These are phyloP conservation scores for Leccinellum albellum DNA, from an alignment of 768 basidiomycete genomes.

Conservation along the genomic window DNA sequence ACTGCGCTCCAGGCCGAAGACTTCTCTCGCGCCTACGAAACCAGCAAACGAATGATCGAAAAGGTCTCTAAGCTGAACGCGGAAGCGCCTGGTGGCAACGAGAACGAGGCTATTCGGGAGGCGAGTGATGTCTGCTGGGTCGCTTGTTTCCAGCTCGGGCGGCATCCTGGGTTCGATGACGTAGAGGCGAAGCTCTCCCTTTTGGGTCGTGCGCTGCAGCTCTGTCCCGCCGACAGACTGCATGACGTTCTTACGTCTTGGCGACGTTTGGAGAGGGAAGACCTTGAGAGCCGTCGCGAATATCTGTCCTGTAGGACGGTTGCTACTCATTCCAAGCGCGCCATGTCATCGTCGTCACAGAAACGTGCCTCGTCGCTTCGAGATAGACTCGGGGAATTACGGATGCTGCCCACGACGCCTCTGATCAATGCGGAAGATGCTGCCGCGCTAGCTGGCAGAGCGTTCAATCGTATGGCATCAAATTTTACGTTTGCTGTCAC, in stretches of 20 bases:
- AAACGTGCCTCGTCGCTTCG: conserved; percentile 53
- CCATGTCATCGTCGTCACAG: conserved; percentile 17
- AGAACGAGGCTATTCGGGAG: conserved; percentile 47
- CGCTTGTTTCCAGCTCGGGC: conserved; percentile 82
- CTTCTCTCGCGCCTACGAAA: conserved; percentile 68
- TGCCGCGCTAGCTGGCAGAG: conserved; percentile 71
- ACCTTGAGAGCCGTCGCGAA: conserved; percentile 49
- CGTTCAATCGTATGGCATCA: conserved; percentile 73
- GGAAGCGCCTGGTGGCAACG: conserved; percentile 23
- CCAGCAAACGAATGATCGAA: conserved; percentile 67
- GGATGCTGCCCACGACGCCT: conserved; percentile 68
- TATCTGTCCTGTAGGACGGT: conserved; percentile 30
- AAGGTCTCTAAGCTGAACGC: conserved; percentile 50
- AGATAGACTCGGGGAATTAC: conserved; percentile 60
- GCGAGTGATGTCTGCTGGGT: conserved; percentile 87
- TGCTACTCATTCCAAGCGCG: conserved; percentile 10
- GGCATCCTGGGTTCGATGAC: conserved; percentile 73
- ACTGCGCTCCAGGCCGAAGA: conserved; percentile 83
- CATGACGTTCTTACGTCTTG: conserved; percentile 75
- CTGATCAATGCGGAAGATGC: conserved; percentile 72
- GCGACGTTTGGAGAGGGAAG: conserved; percentile 70
- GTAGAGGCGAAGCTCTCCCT: conserved; percentile 62
- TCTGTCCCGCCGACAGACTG: conserved; percentile 81
- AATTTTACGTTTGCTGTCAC: conserved; percentile 69
- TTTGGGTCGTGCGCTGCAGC: conserved; percentile 76